Conservation (phyloP, 164 flowering plant genomes). For the Tetrastigma voinierianum region DNA sequence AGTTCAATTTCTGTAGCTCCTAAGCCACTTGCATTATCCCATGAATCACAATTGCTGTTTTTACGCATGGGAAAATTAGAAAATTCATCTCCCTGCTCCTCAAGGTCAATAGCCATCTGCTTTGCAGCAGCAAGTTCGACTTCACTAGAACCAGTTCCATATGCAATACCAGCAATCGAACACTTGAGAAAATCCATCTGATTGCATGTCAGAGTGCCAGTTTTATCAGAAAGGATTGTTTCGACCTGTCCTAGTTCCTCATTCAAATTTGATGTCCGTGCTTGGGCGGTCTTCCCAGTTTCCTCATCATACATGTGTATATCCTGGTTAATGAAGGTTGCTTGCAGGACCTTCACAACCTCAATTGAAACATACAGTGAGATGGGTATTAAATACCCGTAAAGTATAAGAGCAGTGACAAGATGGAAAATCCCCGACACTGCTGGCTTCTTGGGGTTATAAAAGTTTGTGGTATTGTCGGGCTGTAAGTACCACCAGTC, state of each 20-base stretch:
- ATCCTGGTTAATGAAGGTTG: slow-evolving; percentile 79
- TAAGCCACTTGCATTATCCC: slow-evolving; percentile 15
- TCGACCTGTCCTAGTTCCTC: slow-evolving; percentile 98
- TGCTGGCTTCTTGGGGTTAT: slow-evolving; percentile 48
- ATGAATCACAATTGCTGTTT: slow-evolving; percentile 6
- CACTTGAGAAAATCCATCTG: slow-evolving; percentile 97
- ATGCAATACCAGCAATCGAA: slow-evolving; percentile 84
- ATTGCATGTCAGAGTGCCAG: slow-evolving; percentile 94
- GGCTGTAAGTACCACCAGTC: slow-evolving; percentile 79
- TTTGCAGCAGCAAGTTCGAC: slow-evolving; percentile 87
- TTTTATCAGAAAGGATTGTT: slow-evolving; percentile 90
- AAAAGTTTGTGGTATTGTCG: slow-evolving; percentile 22
- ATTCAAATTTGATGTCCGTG: slow-evolving; percentile 89
- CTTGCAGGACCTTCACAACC: slow-evolving; percentile 88
- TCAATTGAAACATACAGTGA: slow-evolving; percentile 94
- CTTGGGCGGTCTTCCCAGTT: slow-evolving; percentile 65
- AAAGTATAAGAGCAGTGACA: slow-evolving; percentile 82
- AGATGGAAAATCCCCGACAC: slow-evolving; percentile 64
- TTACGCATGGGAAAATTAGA: slow-evolving; percentile 17
- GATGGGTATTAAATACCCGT: slow-evolving; percentile 88
- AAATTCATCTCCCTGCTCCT: slow-evolving; percentile 27
- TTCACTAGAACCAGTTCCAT: slow-evolving; percentile 79
- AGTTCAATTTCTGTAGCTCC: slow-evolving; percentile 53
- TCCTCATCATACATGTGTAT: slow-evolving; percentile 84
- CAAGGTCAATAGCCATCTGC: slow-evolving; percentile 64